These are phyloP conservation scores for Hevea brasiliensis DNA, from an alignment of 345 rosid genomes.

Conservation along the genomic window DNA sequence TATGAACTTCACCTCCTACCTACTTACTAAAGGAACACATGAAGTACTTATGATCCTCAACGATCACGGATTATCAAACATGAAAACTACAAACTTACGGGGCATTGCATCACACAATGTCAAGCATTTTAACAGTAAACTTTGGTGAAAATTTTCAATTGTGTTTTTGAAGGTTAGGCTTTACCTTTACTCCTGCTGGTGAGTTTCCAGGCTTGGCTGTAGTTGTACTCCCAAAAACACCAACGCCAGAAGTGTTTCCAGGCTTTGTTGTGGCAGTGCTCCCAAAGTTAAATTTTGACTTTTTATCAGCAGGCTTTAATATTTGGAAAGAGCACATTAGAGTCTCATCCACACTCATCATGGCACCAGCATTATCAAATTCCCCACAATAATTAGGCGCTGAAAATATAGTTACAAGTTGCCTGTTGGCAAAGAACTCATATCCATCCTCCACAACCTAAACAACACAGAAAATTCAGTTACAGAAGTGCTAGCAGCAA, in stretches of 20 bases:
- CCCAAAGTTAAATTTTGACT: constrained; percentile 35
- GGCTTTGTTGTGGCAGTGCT: constrained; percentile 41
- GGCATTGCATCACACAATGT: background rate
- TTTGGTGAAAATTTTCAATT: background rate
- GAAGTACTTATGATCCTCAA: background rate
- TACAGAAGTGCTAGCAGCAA: background rate
- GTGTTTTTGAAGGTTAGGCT: constrained; percentile 5
- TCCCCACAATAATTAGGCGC: constrained; percentile 89
- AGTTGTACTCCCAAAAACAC: constrained; percentile 47
- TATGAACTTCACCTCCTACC: background rate
- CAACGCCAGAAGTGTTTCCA: constrained; percentile 45
- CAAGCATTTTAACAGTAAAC: background rate
- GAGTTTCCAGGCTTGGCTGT: constrained; percentile 47
- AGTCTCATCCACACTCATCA: constrained; percentile 80
- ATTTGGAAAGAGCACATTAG: constrained; percentile 85
- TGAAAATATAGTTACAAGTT: constrained; percentile 81
- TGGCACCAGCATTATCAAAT: constrained; percentile 86
- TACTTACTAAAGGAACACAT: background rate
- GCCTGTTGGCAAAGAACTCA: constrained; percentile 71
- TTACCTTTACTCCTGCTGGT: constrained; percentile 57
- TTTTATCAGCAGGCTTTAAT: constrained; percentile 62
- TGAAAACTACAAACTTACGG: background rate
- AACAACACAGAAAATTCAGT: background rate
- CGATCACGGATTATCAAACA: background rate
- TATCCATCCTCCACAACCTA: constrained; percentile 93